Evolutionary conservation across 164 flowering plant species (phyloP).

Genomic region (Cinnamomum chago): DNA sequence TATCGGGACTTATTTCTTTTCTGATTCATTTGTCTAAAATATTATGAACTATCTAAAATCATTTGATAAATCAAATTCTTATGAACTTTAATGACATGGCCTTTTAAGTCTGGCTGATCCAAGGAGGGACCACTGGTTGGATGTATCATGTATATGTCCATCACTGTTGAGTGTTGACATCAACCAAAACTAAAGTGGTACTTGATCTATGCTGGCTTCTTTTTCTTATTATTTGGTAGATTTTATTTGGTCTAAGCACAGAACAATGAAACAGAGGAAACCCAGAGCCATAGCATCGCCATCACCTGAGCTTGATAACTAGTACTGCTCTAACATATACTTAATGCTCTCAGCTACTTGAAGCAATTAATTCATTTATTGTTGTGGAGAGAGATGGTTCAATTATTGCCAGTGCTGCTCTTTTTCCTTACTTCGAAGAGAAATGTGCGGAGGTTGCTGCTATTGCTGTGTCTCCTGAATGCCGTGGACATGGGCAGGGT

Average conservation of each 20-base stretch:
- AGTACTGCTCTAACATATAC: neutral
- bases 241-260: neutral
- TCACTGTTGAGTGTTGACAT: neutral
- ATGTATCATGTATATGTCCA: neutral
- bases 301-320: constrained; percentile 2
- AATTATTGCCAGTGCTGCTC: constrained; percentile 93
- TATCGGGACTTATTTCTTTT: neutral
- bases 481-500: constrained; percentile 98
- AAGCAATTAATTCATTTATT: constrained; percentile 59
- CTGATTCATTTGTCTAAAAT: neutral
- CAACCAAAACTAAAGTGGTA: neutral
- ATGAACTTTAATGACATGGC: neutral
- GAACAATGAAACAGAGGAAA: neutral
- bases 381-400: constrained; percentile 97
- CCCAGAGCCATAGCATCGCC: neutral
- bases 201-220: neutral
- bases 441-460: constrained; percentile 95
- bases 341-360: constrained; percentile 46
- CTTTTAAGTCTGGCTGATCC: neutral
- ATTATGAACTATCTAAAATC: neutral
- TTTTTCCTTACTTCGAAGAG: constrained; percentile 74
- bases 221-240: neutral
- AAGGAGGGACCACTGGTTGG: neutral
- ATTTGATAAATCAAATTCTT: neutral
- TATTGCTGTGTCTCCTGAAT: constrained; percentile 89